Evolutionary conservation across 208 protist genomes (phyloP).

Genomic region (Tetramitus jugosus): DNA sequence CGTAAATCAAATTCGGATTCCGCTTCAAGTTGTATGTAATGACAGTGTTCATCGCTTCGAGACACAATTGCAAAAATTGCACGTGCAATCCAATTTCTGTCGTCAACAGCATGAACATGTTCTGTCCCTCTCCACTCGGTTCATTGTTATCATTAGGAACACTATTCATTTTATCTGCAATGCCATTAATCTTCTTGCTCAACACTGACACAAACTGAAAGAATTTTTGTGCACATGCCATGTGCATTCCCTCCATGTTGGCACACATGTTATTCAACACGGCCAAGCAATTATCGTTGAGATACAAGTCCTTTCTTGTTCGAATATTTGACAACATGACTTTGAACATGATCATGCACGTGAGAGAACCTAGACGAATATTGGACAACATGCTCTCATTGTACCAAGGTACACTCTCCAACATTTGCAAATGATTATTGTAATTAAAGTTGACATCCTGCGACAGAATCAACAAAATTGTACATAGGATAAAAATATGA

Average conservation of each 20-base stretch:
- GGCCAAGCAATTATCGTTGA: conserved; percentile 24
- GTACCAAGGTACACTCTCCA: conserved; percentile 19
- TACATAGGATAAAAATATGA: neutral
- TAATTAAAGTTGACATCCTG: neutral
- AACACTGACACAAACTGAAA: no score
- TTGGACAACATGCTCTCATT: conserved; percentile 24
- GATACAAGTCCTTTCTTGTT: conserved; percentile 23
- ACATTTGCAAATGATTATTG: neutral
- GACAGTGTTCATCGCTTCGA: conserved; percentile 22
- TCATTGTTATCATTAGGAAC: neutral
- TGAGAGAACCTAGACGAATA: conserved; percentile 18
- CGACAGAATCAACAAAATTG: neutral
- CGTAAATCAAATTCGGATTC: neutral
- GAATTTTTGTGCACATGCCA: conserved; percentile 28
- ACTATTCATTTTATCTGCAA: conserved; percentile 18
- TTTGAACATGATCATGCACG: conserved; percentile 15
- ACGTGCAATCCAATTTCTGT: conserved; percentile 4
- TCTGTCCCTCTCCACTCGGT: no score
- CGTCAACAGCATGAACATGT: neutral
- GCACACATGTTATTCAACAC: conserved; percentile 25
- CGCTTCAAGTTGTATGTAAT: neutral
- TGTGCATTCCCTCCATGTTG: conserved; percentile 17
- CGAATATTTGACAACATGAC: conserved; percentile 28
- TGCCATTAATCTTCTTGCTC: neutral
- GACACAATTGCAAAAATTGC: neutral